Conservation (phyloP, 495 filamentous ascomycete genomes). For the Penicillium pancosmium region DNA sequence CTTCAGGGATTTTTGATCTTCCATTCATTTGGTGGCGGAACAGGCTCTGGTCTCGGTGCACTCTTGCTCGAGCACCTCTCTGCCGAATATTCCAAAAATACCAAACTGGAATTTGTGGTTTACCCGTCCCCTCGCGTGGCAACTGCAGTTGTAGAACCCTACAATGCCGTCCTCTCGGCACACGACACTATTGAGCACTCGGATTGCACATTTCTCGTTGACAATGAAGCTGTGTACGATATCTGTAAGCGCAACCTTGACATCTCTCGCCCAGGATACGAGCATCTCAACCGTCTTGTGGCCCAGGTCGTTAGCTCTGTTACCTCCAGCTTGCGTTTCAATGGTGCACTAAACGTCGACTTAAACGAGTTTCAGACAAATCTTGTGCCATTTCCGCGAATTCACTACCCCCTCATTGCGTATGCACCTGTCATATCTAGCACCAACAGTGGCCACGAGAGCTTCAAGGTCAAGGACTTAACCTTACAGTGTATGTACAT, state of each 20-base stretch:
- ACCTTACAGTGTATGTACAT: slow-evolving; percentile 75
- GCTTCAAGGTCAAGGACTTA: slow-evolving; percentile 85
- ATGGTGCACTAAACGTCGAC: slow-evolving; percentile 89
- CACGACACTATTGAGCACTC: slow-evolving; percentile 94
- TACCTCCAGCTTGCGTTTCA: slow-evolving; percentile 86
- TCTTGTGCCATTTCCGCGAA: slow-evolving; percentile 87
- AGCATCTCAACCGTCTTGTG: slow-evolving; percentile 88
- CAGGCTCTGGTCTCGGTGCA: slow-evolving; percentile 87
- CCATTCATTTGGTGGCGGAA: slow-evolving; percentile 93
- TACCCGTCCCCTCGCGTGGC: slow-evolving; percentile 86
- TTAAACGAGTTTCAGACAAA: slow-evolving; percentile 96
- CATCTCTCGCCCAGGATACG: slow-evolving; percentile 81
- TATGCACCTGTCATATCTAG: slow-evolving; percentile 85
- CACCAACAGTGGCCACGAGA: slow-evolving; percentile 84
- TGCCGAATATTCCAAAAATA: slow-evolving; percentile 91
- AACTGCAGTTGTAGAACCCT: slow-evolving; percentile 88
- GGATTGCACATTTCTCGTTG: slow-evolving; percentile 90
- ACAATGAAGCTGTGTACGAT: slow-evolving; percentile 92
- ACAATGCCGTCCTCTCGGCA: slow-evolving; percentile 89
- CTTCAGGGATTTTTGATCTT: slow-evolving; percentile 95
- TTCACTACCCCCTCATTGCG: slow-evolving; percentile 88
- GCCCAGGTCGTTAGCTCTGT: slow-evolving; percentile 92
- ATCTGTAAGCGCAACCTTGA: slow-evolving; percentile 89
- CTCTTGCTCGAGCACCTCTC: slow-evolving; percentile 85
- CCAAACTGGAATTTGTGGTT: slow-evolving; percentile 89